A percentile compares a stretch with the other conserved stretches of the same genome.
phyloP scores from a whole-genome alignment of 2,329 filamentous ascomycete genomes.

The Exserohilum rostratum region DNA sequence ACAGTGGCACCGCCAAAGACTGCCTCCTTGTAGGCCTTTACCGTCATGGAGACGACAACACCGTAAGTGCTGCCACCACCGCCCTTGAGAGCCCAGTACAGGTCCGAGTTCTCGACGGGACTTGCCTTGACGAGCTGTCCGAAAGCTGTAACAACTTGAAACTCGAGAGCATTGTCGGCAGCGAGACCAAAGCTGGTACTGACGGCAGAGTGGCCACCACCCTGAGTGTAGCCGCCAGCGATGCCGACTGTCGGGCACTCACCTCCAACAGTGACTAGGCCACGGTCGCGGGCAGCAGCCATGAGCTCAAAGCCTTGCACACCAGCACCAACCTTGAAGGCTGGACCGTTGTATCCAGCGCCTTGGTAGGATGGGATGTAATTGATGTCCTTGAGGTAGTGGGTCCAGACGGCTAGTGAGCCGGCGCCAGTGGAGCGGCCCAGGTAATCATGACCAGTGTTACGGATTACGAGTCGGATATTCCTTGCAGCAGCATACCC shows the following conservation, averaged over 20 bases:
- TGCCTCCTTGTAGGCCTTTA: constrained; percentile 27
- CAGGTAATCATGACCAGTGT: constrained; percentile 41
- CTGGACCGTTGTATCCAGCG: constrained; percentile 22
- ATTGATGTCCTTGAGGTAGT: constrained; percentile 26
- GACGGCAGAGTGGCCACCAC: constrained; percentile 61
- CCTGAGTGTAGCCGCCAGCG: constrained; percentile 37
- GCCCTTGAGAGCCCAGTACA: constrained; percentile 39
- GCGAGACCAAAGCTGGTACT: constrained; percentile 50
- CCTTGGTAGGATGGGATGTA: constrained; percentile 16
- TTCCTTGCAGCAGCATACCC: constrained; percentile 31
- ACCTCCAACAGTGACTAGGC: constrained; percentile 27
- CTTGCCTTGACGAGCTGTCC: constrained; percentile 27
- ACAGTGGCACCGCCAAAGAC: constrained; percentile 23
- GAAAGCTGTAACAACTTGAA: constrained; percentile 32
- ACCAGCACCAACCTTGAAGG: constrained; percentile 35
- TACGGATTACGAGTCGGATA: constrained; percentile 37
- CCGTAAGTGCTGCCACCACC: constrained; percentile 38
- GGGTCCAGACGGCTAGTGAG: constrained; percentile 28
- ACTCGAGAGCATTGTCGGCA: constrained; percentile 31
- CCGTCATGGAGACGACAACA: constrained; percentile 29
- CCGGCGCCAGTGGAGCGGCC: constrained; percentile 24
- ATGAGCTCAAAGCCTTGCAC: constrained; percentile 31
- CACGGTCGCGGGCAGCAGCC: constrained; percentile 22
- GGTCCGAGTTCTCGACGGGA: constrained; percentile 21
- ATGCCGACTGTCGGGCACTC: constrained; percentile 54